Base-by-base conservation (phyloP, 805 yeast genomes). In the Kuraishia cidri region DNA sequence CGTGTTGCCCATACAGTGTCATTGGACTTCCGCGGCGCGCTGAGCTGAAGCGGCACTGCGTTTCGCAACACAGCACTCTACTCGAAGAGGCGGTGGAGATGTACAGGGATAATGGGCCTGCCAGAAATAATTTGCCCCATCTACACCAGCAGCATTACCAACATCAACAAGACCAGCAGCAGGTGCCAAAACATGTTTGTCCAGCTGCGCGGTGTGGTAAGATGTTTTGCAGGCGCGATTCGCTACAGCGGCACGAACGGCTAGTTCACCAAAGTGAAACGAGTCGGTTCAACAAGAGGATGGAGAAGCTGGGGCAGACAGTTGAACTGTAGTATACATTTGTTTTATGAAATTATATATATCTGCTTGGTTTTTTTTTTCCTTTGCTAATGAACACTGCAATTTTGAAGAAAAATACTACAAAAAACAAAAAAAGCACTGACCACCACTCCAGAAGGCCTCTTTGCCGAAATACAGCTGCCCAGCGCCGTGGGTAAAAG, bases 181-280 rank as follows among this genome's bases (percentile, higher is more conserved):
- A 9, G 15, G 15, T 8, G 27, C 27, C 15, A 17, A 25, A 13
- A 13, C 16, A 16, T 19, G 19, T 11, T 27, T 21, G 7, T 15
- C 30, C 11, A 11, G 21, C 12, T 27, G 21, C 17, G 6, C 20
- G 49, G 17, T 75, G 82, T 42, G 63, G 60, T 7, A 70, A 67
- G 39, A 45, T 43, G 6, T 74, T 75, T 43, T 64, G 64, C 38
- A 53, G 81, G 31, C 64, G 62, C 33, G 81, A 75, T 46, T 67
- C 79, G 1, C 57, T 66, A 35, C 62, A 58, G 27, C 59, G 81
- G 40, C 83, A 75, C 43, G 58, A 58, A 19, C 61, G 62, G 31
- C 54, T 73, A 37, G 77, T 71, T 10, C 79, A 74, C 44, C 62
- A 61, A 34, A 64, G 63, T 46, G 45, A 42, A 18, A 40, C 48